phyloP scores from a whole-genome alignment of 164 flowering plant genomes.

The Magnolia sinica region DNA sequence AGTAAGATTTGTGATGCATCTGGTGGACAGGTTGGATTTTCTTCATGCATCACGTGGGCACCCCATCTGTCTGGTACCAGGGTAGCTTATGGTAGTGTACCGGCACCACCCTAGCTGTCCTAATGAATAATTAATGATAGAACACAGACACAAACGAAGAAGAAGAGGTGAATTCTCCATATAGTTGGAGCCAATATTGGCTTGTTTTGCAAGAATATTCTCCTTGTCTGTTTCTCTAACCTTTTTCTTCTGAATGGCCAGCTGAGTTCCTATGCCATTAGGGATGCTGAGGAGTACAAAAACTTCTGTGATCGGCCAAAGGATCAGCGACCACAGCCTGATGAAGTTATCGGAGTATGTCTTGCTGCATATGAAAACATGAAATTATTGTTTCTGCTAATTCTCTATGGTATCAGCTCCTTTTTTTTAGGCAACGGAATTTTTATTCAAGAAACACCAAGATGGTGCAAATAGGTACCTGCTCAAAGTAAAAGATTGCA shows the following conservation, averaged over 20 bases:
- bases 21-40: no score
- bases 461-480: no score
- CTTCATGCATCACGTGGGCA: no score
- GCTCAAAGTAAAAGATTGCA: no score
- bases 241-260: conserved; percentile 28
- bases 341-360: conserved; percentile 90
- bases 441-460: no score
- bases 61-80: no score
- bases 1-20: no score
- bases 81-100: no score
- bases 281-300: conserved; percentile 93
- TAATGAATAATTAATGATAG: not conserved
- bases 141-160: not conserved
- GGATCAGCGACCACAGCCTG: conserved; percentile 90
- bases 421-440: no score
- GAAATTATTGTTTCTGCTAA: not conserved
- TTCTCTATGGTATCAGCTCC: not conserved
- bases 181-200: not conserved
- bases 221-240: conserved; percentile 2
- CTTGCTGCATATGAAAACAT: not conserved
- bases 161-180: not conserved
- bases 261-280: conserved; percentile 82
- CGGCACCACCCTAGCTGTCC: not conserved
- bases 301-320: conserved; percentile 89
- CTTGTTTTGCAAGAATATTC: not conserved